These are phyloP conservation scores for Grosmannia clavigera DNA, from an alignment of 2,329 filamentous ascomycete species.

Conservation along the genomic window DNA sequence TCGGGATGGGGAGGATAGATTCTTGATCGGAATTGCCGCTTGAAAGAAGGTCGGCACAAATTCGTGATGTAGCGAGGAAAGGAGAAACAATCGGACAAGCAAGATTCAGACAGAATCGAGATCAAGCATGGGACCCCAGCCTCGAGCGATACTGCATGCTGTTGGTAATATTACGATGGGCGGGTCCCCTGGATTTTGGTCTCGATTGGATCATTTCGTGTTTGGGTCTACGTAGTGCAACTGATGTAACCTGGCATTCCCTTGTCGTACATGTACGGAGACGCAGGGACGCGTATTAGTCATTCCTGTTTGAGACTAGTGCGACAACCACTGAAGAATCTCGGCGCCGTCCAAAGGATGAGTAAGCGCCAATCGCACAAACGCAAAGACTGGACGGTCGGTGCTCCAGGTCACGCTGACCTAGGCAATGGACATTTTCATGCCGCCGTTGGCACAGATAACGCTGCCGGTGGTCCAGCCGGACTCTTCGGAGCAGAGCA, in stretches of 20 bases:
- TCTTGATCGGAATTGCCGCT: not conserved
- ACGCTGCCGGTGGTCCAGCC: conserved; percentile 4
- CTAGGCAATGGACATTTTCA: conserved; percentile 3
- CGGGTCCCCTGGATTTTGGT: not conserved
- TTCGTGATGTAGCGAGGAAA: not conserved
- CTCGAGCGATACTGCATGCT: not conserved
- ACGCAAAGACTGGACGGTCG: not conserved
- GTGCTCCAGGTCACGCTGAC: too few species aligned
- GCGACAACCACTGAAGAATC: not conserved
- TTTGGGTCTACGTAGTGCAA: not conserved
- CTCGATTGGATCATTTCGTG: not conserved
- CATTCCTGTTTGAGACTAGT: not conserved
- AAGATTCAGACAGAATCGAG: not conserved
- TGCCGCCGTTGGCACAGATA: conserved; percentile 2
- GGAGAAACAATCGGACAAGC: not conserved
- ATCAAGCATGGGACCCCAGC: not conserved
- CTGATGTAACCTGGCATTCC: not conserved
- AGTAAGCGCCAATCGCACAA: not conserved
- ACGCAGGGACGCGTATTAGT: not conserved
- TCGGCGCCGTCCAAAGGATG: not conserved
- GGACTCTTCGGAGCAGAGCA: not conserved
- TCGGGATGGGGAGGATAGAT: not conserved
- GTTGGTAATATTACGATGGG: not conserved
- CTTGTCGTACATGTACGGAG: too few species aligned
- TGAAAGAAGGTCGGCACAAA: not conserved